A percentile compares a stretch with the other conserved stretches of the same genome.
phyloP scores from a whole-genome alignment of 345 rosid genomes.

The Triadica sebifera region DNA sequence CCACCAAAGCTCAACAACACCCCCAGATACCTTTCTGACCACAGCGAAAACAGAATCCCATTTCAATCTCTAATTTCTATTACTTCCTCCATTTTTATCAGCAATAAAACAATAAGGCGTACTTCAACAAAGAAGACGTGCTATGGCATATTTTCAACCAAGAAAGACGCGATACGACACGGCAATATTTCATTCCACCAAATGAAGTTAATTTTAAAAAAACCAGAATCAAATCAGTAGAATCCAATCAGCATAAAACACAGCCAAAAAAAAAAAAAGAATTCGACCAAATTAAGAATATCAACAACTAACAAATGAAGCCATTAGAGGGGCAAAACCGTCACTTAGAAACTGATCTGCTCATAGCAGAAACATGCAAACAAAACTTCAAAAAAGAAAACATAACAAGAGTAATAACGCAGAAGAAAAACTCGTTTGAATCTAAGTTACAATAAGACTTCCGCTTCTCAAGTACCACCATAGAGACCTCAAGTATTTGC shows the following conservation, averaged over 20 bases:
- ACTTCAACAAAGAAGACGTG: background rate
- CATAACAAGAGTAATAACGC: background rate
- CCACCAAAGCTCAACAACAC: background rate
- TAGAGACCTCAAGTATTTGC: constrained; percentile 3
- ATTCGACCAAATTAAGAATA: background rate
- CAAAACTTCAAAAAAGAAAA: background rate
- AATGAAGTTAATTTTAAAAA: background rate
- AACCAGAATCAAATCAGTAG: constrained; percentile 14
- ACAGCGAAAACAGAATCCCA: background rate
- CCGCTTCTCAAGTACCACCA: background rate
- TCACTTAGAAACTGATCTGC: constrained; percentile 37
- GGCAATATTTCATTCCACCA: too few relatives aligned
- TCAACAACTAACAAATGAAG: background rate
- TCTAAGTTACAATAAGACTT: constrained; percentile 2
- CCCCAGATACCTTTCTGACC: background rate
- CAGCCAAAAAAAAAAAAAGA: background rate
- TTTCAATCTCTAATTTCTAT: background rate
- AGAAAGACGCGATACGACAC: too few relatives aligned
- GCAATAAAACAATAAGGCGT: constrained; percentile 15
- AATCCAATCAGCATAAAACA: constrained; percentile 6
- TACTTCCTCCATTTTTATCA: constrained; percentile 3
- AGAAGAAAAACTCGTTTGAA: background rate
- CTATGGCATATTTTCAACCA: too few relatives aligned
- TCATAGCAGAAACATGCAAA: constrained; percentile 21
- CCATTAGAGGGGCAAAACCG: constrained; percentile 8